Percentiles rank a stretch among this genome's conserved stretches.
Conservation (phyloP, 1,139 yeast genomes). For the Pichia sp. region DNA sequence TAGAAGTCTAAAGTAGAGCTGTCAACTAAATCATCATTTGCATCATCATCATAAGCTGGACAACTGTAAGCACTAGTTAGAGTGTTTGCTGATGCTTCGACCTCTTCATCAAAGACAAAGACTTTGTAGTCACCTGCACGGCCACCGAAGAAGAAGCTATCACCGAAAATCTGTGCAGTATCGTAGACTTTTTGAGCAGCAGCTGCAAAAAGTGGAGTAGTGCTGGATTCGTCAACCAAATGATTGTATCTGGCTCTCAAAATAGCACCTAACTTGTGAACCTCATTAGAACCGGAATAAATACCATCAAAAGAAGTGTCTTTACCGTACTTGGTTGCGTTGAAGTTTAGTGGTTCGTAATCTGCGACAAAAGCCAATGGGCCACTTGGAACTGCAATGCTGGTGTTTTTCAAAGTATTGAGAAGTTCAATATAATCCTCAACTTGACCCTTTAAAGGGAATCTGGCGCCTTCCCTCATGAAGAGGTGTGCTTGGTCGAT, state of each 20-base stretch:
- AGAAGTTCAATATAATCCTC: neutral
- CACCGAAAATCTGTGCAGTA: slow-evolving; percentile 21
- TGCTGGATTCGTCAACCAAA: slow-evolving; percentile 15
- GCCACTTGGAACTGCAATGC: slow-evolving; percentile 2
- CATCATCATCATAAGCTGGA: slow-evolving; percentile 1
- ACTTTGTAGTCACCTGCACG: slow-evolving; percentile 14
- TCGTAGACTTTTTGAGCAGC: slow-evolving; percentile 21
- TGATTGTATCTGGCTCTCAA: slow-evolving; percentile 20
- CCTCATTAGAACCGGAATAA: slow-evolving; percentile 21
- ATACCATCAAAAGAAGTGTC: slow-evolving; percentile 16
- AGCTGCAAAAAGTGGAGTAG: slow-evolving; percentile 23
- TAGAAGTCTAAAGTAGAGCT: slow-evolving; percentile 1
- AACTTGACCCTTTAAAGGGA: slow-evolving; percentile 28
- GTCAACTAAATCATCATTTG: neutral
- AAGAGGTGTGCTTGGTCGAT: slow-evolving; percentile 61
- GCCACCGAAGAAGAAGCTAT: slow-evolving; percentile 20
- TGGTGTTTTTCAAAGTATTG: neutral
- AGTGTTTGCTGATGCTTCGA: slow-evolving; percentile 19
- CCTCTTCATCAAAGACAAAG: slow-evolving; percentile 20
- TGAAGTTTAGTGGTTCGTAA: neutral
- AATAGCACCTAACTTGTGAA: slow-evolving; percentile 15
- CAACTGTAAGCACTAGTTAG: slow-evolving; percentile 15
- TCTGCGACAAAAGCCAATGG: slow-evolving; percentile 2
- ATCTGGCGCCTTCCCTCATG: slow-evolving; percentile 68
- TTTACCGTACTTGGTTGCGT: neutral